Evolutionary conservation across 2,329 filamentous ascomycete species (phyloP), one percentile per base, ranked within the genome.

Genomic region (Penicillium brevicompactum): DNA sequence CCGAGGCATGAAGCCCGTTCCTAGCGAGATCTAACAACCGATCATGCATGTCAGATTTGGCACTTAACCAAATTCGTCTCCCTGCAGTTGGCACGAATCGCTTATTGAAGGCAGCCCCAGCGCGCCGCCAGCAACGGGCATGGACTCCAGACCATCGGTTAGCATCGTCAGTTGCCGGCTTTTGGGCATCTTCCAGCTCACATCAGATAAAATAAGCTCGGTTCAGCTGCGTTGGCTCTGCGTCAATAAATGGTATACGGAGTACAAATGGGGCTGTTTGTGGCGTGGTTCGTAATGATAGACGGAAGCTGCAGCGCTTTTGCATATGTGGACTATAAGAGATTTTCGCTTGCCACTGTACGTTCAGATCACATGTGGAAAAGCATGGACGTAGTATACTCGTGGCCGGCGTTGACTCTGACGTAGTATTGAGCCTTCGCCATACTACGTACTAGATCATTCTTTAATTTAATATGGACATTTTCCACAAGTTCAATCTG

Each of bases 41-140:
- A 49, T 14, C 47, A 56, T 59, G 59, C 54, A 59, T 55, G 53
- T 49, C 49, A 54, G 45, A 43, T 45, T 52, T 50, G 43, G 38
- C 43, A 14, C 41, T 49, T 50, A 54, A 41, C 57, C 57, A 11
- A 16, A 61, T 56, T 43, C 9, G 57, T 48, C 47, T 30, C 48
- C 51, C 49, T 45, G 42, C 46, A 34, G 46, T 45, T 41, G 38
- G 18, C 38, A 41, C 38, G 8, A 41, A 18, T 21, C 38, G 38
- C 38, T 41, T 41, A 41, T 41, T 41, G 38, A 41, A 41, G 38
- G 38, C 38, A 41, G 38, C 16, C 38, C n/a, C n/a, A 41, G n/a
- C 10, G n/a, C 34, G 34, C 34, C 34, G 34, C 11, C 34, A n/a
- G 34, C 31, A 14, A 34, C 34, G 34, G 13, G 34, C 14, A 14